Percentiles rank a stretch among this genome's conserved stretches.
Conservation (phyloP, 768 basidiomycete genomes). For the Leccinum subgranulosum region DNA sequence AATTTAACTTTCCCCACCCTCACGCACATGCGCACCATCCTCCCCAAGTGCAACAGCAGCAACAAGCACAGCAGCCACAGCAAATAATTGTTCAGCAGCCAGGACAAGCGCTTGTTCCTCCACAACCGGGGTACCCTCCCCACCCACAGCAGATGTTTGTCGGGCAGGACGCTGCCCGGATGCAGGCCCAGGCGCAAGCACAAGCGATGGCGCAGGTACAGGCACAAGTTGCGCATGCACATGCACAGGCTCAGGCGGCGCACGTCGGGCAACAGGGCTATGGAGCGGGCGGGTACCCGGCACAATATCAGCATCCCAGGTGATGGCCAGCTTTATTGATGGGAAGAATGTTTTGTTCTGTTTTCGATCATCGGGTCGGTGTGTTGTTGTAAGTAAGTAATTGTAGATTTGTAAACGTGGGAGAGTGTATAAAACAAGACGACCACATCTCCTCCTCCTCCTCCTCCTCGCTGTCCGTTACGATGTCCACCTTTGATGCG, state of each 20-base stretch:
- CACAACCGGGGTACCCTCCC: constrained; percentile 30
- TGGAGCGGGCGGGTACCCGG: constrained; percentile 24
- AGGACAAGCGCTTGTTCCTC: constrained; percentile 37
- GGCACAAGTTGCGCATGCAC: constrained; percentile 39
- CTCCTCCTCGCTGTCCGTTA: constrained; percentile 13
- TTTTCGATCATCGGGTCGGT: constrained; percentile 6
- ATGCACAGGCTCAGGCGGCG: constrained; percentile 35
- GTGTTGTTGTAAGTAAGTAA: constrained; percentile 1
- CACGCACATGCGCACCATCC: constrained; percentile 50
- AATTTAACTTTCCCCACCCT: constrained; percentile 67
- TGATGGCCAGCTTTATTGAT: constrained; percentile 6
- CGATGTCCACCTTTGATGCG: constrained; percentile 70
- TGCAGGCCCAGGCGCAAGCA: constrained; percentile 43
- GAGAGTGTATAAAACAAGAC: constrained; percentile 13
- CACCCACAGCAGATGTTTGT: constrained; percentile 34
- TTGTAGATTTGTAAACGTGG: constrained; percentile 25
- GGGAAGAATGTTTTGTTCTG: constrained; percentile 7
- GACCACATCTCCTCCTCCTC: neutral
- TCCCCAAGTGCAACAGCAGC: constrained; percentile 47
- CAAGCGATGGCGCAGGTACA: constrained; percentile 40
- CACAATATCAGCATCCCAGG: constrained; percentile 33
- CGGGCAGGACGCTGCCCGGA: constrained; percentile 32
- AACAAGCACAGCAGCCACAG: constrained; percentile 40
- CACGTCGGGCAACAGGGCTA: constrained; percentile 32
- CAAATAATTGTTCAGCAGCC: constrained; percentile 37